Percentiles rank a stretch among this genome's conserved stretches.
phyloP scores from a whole-genome alignment of 1,284 basidiomycete genomes.

The Papiliotrema laurentii region DNA sequence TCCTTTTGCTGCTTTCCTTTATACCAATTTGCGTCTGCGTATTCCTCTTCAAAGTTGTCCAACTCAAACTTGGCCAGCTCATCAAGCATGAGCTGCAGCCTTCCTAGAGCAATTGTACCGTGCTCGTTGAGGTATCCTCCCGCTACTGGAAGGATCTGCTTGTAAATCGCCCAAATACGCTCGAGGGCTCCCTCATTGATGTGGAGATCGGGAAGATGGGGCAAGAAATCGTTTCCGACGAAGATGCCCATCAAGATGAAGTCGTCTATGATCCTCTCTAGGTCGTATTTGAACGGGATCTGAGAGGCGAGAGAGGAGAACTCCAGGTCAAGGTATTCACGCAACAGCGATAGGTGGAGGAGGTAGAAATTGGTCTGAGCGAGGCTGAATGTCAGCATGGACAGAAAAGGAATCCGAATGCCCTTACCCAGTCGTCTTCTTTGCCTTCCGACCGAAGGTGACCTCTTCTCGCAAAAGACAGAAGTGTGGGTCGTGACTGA shows the following conservation, averaged over 20 bases:
- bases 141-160: slow-evolving; percentile 76
- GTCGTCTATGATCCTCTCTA: slow-evolving; percentile 95
- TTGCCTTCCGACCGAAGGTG: slow-evolving; percentile 81
- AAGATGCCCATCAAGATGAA: slow-evolving; percentile 96
- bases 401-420: neutral
- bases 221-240: slow-evolving; percentile 95
- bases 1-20: slow-evolving; percentile 80
- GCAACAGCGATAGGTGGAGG: slow-evolving; percentile 86
- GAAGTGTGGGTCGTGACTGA: slow-evolving; percentile 99
- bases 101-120: slow-evolving; percentile 72
- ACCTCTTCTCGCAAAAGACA: slow-evolving; percentile 97
- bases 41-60: slow-evolving; percentile 86
- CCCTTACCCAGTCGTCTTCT: slow-evolving; percentile 64
- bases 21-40: slow-evolving; percentile 80
- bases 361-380: slow-evolving; percentile 92
- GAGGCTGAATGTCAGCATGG: slow-evolving; percentile 53
- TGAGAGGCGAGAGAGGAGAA: slow-evolving; percentile 60
- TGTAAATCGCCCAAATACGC: slow-evolving; percentile 89
- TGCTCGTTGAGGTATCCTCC: slow-evolving; percentile 92
- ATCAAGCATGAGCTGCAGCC: slow-evolving; percentile 81
- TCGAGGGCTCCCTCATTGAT: slow-evolving; percentile 97
- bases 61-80: slow-evolving; percentile 83
- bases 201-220: slow-evolving; percentile 92
- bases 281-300: slow-evolving; percentile 67
- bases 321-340: slow-evolving; percentile 95